Conservation (phyloP, 2,329 filamentous ascomycete species). For the Chaetomiaceae sp. region DNA sequence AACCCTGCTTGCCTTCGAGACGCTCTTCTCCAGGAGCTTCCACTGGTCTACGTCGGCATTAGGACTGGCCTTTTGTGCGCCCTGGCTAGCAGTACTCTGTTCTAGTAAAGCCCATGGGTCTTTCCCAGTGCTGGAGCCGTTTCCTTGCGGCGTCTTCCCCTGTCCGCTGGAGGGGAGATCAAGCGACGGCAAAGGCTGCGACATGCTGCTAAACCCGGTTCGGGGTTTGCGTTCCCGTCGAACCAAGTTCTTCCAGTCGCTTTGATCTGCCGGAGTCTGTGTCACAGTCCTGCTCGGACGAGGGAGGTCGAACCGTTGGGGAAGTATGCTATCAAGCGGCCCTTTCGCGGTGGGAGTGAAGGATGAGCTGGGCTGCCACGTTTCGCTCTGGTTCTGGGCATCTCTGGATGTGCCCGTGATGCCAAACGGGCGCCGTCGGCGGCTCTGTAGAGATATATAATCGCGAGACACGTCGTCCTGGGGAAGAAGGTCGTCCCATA, state of each 20-base stretch:
- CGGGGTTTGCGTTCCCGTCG: constrained; percentile 1
- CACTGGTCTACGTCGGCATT: background rate
- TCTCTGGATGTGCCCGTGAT: background rate
- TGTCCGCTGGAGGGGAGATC: background rate
- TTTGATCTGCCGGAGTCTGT: background rate
- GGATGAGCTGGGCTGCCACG: background rate
- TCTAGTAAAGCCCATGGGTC: background rate
- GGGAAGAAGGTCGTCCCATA: background rate
- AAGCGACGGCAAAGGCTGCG: background rate
- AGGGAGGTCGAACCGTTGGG: background rate
- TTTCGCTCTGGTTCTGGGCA: background rate
- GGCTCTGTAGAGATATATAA: background rate
- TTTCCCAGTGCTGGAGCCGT: background rate
- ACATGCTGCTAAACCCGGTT: background rate
- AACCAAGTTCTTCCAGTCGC: constrained; percentile 13
- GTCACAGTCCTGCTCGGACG: background rate
- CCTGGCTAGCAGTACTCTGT: background rate
- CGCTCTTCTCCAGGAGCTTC: background rate
- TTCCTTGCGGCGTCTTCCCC: background rate
- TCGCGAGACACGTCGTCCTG: background rate
- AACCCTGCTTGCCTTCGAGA: background rate
- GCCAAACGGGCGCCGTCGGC: background rate
- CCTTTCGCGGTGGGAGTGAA: background rate
- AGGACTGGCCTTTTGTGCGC: background rate
- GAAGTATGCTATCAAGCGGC: background rate